phyloP scores from a whole-genome alignment of 2,329 filamentous ascomycete species.

The Calonectria hongkongensis region DNA sequence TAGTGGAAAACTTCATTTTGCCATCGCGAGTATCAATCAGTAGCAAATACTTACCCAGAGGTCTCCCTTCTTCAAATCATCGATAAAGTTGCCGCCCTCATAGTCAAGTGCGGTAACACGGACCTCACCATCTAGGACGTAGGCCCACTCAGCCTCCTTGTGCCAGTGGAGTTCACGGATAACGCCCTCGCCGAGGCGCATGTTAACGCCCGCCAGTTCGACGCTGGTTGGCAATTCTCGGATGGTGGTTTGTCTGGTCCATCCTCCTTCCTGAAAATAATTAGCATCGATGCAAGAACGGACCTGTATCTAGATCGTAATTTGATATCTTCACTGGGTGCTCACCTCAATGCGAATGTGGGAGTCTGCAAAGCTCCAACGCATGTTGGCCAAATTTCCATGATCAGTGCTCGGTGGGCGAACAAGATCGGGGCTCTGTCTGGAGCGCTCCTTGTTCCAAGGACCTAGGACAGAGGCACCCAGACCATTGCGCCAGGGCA shows the following conservation, averaged over 20 bases:
- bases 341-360: conserved; percentile 78
- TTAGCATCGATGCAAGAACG: conserved; percentile 28
- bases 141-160: conserved; percentile 87
- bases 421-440: conserved; percentile 82
- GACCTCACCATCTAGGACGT: conserved; percentile 81
- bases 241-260: conserved; percentile 84
- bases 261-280: conserved; percentile 78
- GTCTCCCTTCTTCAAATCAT: conserved; percentile 85
- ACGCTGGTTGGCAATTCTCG: conserved; percentile 78
- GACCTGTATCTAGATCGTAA: not conserved
- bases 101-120: conserved; percentile 84
- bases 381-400: conserved; percentile 81
- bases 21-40: no score
- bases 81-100: conserved; percentile 85
- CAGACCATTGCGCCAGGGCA: conserved; percentile 78
- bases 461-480: conserved; percentile 82
- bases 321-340: not conserved
- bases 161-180: conserved; percentile 89
- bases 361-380: conserved; percentile 82
- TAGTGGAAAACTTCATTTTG: not conserved
- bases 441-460: conserved; percentile 79
- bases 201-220: conserved; percentile 86
- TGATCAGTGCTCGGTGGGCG: conserved; percentile 84
- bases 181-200: conserved; percentile 83
- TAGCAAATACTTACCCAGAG: conserved; percentile 65